Percentiles rank a stretch among this genome's conserved stretches.
These are phyloP conservation scores for Microdochium bolleyi DNA, from an alignment of 2,329 filamentous ascomycete genomes.

Conservation along the genomic window DNA sequence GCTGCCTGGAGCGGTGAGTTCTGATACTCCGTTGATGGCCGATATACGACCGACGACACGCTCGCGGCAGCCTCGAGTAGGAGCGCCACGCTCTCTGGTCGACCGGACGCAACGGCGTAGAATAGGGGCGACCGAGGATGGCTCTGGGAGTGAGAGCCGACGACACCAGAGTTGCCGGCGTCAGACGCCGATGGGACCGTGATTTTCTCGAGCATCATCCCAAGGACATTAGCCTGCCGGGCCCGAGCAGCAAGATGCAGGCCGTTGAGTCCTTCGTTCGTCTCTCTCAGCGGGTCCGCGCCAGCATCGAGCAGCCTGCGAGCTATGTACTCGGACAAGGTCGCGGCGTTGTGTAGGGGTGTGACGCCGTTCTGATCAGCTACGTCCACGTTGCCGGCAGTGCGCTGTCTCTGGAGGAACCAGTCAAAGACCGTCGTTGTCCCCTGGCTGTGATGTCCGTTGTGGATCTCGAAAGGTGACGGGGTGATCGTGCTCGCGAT, in stretches of 20 bases:
- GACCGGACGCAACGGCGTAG: neutral
- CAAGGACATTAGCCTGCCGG: constrained; percentile 23
- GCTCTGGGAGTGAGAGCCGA: too few relatives aligned
- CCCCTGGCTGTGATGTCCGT: neutral
- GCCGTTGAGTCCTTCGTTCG: constrained; percentile 23
- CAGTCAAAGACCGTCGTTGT: neutral
- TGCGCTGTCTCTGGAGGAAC: neutral
- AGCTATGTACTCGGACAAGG: constrained; percentile 10
- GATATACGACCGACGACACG: neutral
- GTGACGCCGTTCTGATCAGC: constrained; percentile 9
- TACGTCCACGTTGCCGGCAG: neutral
- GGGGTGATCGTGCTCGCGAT: neutral
- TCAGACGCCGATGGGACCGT: neutral
- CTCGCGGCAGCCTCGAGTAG: too few relatives aligned
- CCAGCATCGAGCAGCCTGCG: constrained; percentile 24
- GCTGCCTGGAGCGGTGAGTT: neutral
- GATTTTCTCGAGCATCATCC: constrained; percentile 12
- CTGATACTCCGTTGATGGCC: neutral
- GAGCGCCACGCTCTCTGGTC: neutral
- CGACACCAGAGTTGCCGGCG: too few relatives aligned
- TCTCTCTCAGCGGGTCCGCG: constrained; percentile 21
- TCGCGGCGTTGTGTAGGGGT: constrained; percentile 15
- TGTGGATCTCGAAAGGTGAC: neutral
- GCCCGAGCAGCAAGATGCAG: constrained; percentile 29
- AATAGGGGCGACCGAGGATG: neutral